phyloP scores from a whole-genome alignment of 768 basidiomycete genomes.

The Suillus subalutaceus region DNA sequence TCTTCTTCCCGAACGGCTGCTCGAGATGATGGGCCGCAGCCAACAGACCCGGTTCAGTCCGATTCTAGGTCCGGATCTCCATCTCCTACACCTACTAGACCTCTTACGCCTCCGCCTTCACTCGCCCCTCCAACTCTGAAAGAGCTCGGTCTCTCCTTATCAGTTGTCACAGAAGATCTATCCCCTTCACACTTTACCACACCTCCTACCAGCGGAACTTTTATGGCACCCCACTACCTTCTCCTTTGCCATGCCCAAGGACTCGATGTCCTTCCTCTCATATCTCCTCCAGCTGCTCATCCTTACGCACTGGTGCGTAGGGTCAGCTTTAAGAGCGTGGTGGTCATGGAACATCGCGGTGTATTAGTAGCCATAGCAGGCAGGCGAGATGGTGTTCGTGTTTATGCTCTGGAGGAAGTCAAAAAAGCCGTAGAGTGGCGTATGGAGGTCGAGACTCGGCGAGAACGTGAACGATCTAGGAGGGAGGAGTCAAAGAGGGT shows the following conservation, averaged over 20 bases:
- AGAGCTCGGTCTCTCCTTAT: conserved; percentile 76
- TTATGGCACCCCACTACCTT: conserved; percentile 79
- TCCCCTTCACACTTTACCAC: conserved; percentile 78
- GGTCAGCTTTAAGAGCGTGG: conserved; percentile 83
- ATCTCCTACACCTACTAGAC: conserved; percentile 57
- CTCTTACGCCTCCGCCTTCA: conserved; percentile 70
- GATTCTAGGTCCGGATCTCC: conserved; percentile 50
- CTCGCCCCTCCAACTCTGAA: conserved; percentile 70
- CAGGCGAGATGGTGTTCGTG: conserved; percentile 81
- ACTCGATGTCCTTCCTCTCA: conserved; percentile 80
- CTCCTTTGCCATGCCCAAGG: conserved; percentile 86
- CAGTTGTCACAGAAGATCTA: conserved; percentile 66
- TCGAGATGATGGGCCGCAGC: conserved; percentile 34
- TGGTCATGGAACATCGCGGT: conserved; percentile 91
- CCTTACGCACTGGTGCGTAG: conserved; percentile 84
- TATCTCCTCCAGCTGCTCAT: conserved; percentile 71
- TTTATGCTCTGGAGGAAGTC: conserved; percentile 86
- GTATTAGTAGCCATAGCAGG: conserved; percentile 91
- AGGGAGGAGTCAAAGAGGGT: conserved; percentile 67
- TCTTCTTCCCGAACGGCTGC: conserved; percentile 30
- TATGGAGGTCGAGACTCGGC: conserved; percentile 74
- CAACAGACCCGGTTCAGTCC: conserved; percentile 30
- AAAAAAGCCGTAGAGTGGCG: conserved; percentile 88
- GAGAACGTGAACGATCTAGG: conserved; percentile 73
- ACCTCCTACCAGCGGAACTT: conserved; percentile 78